Base-by-base conservation (phyloP, 75 land plant species). In the Sequoia sempervirens region DNA sequence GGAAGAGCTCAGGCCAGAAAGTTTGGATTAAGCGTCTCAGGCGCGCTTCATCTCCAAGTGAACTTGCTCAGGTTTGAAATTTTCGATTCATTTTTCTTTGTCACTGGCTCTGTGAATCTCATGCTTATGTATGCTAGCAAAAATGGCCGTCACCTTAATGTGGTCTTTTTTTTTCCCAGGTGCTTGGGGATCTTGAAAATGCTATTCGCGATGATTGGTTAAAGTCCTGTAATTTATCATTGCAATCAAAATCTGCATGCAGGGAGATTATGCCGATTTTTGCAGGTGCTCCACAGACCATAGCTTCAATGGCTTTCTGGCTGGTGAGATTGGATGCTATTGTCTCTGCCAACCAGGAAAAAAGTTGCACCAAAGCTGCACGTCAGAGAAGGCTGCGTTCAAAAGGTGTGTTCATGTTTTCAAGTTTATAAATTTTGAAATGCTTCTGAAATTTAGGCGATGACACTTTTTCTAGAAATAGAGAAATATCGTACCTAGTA, bases 301-400 rank as follows among this genome's bases (percentile, higher is more conserved):
- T 84, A 30, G 88, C 93, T 79, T 88, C 95, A 8, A 75, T 91
- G 82, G 93, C 93, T 69, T 86, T 93, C 47, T 93, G 95, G 95
- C 80, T 93, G 85, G 87, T 90, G 2, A 91, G 90, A 82, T 86
- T 93, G 61, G 95, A 93, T 79, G 58, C 85, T 17, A 32, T 88
- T 1, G 81, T 93, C 82, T 86, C 84, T 80, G 83, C 85, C 23
- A 50, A 83, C 86, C 30, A 86, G 82, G 78, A 89, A 66, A 72
- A 34, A 18, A 43, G 45, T 83, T 13, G 50, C 30, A 37, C 84
- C 73, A 46, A 38, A 75, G 50, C 83, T 34, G 2, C 36, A 56
- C 10, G 28, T 20, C 26, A 40, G n/a, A 64, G 72, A 54, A 54
- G 41, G 41, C 32, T 30, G 38, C 17, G 36, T 20, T 52, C 32